Evolutionary conservation across 768 basidiomycete genomes (phyloP), one percentile per base, ranked within the genome.

Genomic region (Mrakia gelida): DNA sequence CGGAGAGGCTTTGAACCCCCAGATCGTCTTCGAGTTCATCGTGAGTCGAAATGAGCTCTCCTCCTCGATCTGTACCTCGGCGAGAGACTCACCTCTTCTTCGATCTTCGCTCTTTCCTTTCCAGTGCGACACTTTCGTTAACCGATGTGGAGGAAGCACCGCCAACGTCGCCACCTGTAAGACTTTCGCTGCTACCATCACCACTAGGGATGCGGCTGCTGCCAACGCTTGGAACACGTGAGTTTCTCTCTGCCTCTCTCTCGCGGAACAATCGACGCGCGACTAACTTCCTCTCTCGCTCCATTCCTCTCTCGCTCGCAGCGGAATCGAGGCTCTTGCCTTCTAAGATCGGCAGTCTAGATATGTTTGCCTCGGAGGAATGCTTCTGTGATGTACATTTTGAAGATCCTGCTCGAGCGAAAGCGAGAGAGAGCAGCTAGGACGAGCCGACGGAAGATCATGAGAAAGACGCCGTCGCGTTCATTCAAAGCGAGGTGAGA

Each of bases 51-150:
- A 21, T 65, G 41, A n/a, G n/a, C 45, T n/a, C n/a, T n/a, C n/a
- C 28, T 2, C 26, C 7, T n/a, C 59, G 23, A 10, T 2, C 21
- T 18, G 26, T 1, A 26, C 59, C 18, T 5, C 28, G n/a, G n/a
- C 49, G 18, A 52, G 15, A 21, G 9, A 26, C 38, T 70, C 21
- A 21, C 43, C n/a, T n/a, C 65, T 38, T 23, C 62, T 30, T 43
- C 28, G 45, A n/a, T 70, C 32, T n/a, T 30, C 26, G 63, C 23
- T 68, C 21, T 9, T 0, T 32, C 54, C 26, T 72, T 79, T 43
- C 78, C 77, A 81, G 81, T 82, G 82, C 67, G 80, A 81, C 71
- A 81, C 80, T 7, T 81, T 82, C 52, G 82, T 81, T 38, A 82
- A 82, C 65, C n/a, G n/a, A n/a, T n/a, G n/a, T 26, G 43, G 43